Evolutionary conservation across 176 grass and related monocot genomes (phyloP).

Genomic region (Avena insularis): DNA sequence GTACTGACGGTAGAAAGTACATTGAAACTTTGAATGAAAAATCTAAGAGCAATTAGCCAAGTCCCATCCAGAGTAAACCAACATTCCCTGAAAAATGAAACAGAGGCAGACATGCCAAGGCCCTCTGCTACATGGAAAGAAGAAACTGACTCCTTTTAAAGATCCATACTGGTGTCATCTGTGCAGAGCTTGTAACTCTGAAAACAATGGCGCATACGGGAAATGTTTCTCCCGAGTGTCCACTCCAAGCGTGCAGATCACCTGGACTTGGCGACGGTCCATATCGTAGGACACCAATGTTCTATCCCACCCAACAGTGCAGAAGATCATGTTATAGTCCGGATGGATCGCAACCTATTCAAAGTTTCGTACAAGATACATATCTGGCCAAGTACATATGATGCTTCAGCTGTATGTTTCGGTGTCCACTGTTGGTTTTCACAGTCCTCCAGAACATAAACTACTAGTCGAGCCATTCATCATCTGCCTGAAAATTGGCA

Average conservation of each 20-base stretch:
- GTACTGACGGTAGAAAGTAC: neutral
- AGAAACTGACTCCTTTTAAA: neutral
- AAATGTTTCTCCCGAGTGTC: neutral
- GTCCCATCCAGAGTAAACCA: neutral
- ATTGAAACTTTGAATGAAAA: neutral
- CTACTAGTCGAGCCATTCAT: neutral
- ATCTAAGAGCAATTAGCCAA: neutral
- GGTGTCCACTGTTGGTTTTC: neutral
- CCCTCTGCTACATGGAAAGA: neutral
- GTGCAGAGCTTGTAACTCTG: neutral
- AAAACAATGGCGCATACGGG: neutral
- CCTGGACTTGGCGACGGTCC: neutral
- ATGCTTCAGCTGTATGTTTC: neutral
- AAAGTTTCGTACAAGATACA: neutral
- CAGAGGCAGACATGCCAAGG: too few relatives aligned
- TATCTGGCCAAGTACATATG: neutral
- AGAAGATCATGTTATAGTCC: neutral
- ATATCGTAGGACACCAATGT: neutral
- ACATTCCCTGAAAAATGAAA: neutral
- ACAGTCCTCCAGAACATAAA: neutral
- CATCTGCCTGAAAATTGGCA: neutral
- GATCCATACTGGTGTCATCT: neutral
- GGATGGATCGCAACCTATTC: neutral
- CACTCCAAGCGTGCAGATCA: neutral
- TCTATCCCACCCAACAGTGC: neutral